Evolutionary conservation across 2,329 filamentous ascomycete genomes (phyloP), one percentile per base, ranked within the genome.

Genomic region (Fusarium oxysporum): DNA sequence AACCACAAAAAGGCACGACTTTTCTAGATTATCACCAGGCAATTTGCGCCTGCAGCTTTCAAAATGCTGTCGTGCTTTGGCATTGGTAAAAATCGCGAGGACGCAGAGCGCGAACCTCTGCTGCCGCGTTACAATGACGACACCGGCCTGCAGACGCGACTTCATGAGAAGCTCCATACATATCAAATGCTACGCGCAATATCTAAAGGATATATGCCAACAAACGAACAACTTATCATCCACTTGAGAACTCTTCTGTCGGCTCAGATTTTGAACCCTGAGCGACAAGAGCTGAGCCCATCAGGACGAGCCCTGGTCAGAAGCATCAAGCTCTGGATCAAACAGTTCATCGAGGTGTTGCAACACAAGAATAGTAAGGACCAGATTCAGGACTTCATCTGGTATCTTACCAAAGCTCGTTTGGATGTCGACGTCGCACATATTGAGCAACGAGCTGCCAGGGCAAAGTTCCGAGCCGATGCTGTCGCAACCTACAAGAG

Each of bases 111-210:
- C 58, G 86, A 95, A 78, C 95, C 95, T 70, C 87, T 97, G 63
- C 90, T 97, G 54, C 93, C 95, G 65, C 92, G 91, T 77, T 96
- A 96, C 86, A 86, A 91, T 77, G 92, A 97, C 81, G 93, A 96
- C 77, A 97, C 95, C 2, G 84, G 86, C 37, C 85, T 95, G 60
- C 93, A 97, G 86, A 87, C 91, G 53, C 87, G 91, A 77, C 87
- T 97, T 65, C 93, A 96, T 78, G 91, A 96, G 81, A 98, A 97
- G 86, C 88, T 98, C 68, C 96, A 97, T 83, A 92, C 92, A 32
- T 98, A 97, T 80, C 94, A 97, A 85, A 97, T 97, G 92, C 80
- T 95, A 33, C 89, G 93, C 59, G 96, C 96, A 61, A 81, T 98
- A 14, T 89, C 89, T 3, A 90, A 93, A 78, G 96, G 96, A 10